A percentile compares a stretch with the other conserved stretches of the same genome.
phyloP scores from a whole-genome alignment of 108 stramenopile species.

The Seminavis robusta region DNA sequence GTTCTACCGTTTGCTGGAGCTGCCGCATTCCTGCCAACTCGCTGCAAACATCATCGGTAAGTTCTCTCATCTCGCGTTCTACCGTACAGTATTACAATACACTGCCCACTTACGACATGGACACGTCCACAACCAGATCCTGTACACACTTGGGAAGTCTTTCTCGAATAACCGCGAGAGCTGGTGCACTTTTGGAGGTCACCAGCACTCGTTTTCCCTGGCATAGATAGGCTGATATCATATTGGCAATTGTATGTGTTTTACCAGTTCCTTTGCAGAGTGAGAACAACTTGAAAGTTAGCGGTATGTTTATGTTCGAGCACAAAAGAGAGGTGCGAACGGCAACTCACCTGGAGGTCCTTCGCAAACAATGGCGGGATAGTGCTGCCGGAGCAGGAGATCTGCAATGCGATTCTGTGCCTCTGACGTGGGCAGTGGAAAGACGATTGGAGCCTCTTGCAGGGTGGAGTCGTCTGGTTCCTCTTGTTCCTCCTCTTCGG shows the following conservation, averaged over 20 bases:
- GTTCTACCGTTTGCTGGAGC: conserved; percentile 59
- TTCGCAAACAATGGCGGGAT: conserved; percentile 43
- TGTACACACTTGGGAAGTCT: conserved; percentile 44
- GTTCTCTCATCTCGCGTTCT: neutral
- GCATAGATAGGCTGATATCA: conserved; percentile 54
- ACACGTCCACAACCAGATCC: conserved; percentile 55
- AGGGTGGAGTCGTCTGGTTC: neutral
- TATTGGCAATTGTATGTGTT: conserved; percentile 55
- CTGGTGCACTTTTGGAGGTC: conserved; percentile 52
- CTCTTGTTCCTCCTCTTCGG: neutral
- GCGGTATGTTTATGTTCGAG: neutral
- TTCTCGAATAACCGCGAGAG: conserved; percentile 45
- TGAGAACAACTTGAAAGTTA: too few species aligned
- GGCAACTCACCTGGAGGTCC: conserved; percentile 51
- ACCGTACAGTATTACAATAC: conserved; percentile 8
- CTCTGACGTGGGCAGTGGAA: conserved; percentile 52
- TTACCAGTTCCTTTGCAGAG: conserved; percentile 11
- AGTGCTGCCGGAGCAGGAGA: conserved; percentile 30
- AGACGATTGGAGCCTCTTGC: conserved; percentile 12
- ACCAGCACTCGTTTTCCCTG: conserved; percentile 62
- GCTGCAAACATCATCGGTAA: neutral
- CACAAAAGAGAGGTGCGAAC: neutral
- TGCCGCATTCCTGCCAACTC: conserved; percentile 46
- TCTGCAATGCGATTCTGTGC: conserved; percentile 53
- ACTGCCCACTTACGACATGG: too few species aligned